phyloP scores from a whole-genome alignment of 2,329 filamentous ascomycete species.

The Monilinia fructigena region DNA sequence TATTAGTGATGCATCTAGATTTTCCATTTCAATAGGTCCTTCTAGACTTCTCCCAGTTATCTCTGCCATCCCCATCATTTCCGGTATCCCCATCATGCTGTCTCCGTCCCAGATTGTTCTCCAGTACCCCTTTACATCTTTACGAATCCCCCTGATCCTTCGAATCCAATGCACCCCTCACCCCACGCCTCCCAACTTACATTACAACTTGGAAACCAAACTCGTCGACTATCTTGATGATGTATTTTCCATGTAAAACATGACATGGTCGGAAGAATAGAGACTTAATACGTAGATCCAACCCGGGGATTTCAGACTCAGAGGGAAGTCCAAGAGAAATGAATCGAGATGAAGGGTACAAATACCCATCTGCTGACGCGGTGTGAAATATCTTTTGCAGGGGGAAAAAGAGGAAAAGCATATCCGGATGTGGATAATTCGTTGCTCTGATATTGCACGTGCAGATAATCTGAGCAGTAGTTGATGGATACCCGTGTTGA shows the following conservation, averaged over 20 bases:
- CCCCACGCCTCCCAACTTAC: constrained; percentile 88
- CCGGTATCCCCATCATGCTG: constrained; percentile 11
- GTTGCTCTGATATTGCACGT: constrained; percentile 40
- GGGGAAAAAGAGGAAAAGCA: constrained; percentile 71
- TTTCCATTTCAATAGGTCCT: constrained; percentile 61
- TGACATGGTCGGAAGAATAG: constrained; percentile 78
- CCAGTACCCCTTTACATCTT: constrained; percentile 36
- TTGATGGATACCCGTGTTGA: constrained; percentile 51
- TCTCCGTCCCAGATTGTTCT: constrained; percentile 16
- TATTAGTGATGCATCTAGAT: constrained; percentile 49
- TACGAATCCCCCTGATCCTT: constrained; percentile 55
- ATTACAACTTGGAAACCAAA: constrained; percentile 77
- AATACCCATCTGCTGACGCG: constrained; percentile 58
- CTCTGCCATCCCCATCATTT: not conserved
- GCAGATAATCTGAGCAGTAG: constrained; percentile 54
- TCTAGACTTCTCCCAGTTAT: constrained; percentile 50
- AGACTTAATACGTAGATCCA: constrained; percentile 71
- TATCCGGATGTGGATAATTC: constrained; percentile 52
- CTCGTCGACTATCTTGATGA: constrained; percentile 68
- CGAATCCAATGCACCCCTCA: constrained; percentile 69
- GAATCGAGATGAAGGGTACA: constrained; percentile 58
- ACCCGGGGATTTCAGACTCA: constrained; percentile 51
- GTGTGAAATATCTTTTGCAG: constrained; percentile 75
- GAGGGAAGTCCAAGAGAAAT: constrained; percentile 61
- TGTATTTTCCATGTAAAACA: constrained; percentile 85